phyloP scores from a whole-genome alignment of 73 alveolate genomes.

The Paramecium sexaurelia region DNA sequence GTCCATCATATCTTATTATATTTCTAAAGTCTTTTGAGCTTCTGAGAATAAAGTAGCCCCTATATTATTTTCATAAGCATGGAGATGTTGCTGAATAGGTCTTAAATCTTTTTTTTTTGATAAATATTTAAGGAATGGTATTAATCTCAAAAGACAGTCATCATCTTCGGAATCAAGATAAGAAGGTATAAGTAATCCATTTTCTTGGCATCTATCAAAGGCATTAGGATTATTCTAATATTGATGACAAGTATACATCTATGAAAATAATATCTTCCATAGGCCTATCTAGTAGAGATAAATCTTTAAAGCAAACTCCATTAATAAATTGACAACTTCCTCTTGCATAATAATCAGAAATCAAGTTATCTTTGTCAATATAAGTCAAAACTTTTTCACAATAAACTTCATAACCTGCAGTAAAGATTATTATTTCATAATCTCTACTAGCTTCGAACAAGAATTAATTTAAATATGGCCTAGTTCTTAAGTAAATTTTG shows the following conservation, averaged over 20 bases:
- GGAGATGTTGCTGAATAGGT: not conserved
- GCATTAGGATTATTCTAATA: conserved; percentile 29
- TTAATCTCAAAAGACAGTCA: conserved; percentile 13
- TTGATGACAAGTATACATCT: not conserved
- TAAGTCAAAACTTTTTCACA: conserved; percentile 29
- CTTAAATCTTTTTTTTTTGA: not conserved
- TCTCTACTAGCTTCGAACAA: not conserved
- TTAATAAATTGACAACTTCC: conserved; percentile 18
- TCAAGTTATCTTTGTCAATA: conserved; percentile 4
- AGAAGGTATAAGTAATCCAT: conserved; percentile 44
- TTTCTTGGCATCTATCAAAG: not conserved
- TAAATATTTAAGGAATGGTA: conserved; percentile 34
- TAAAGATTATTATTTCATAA: conserved; percentile 27
- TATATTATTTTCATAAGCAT: not conserved
- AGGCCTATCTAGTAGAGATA: not conserved
- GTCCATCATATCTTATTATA: not conserved
- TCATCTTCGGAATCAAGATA: conserved; percentile 25
- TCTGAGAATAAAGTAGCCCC: not conserved
- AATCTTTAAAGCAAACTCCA: conserved; percentile 32
- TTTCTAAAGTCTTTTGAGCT: not conserved
- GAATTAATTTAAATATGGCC: not conserved
- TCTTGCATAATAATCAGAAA: conserved; percentile 43
- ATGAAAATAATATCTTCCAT: not conserved
- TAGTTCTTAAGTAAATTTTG: not conserved
- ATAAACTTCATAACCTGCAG: conserved; percentile 46